Conservation (phyloP, 768 basidiomycete genomes). For the Lactarius deliciosus region DNA sequence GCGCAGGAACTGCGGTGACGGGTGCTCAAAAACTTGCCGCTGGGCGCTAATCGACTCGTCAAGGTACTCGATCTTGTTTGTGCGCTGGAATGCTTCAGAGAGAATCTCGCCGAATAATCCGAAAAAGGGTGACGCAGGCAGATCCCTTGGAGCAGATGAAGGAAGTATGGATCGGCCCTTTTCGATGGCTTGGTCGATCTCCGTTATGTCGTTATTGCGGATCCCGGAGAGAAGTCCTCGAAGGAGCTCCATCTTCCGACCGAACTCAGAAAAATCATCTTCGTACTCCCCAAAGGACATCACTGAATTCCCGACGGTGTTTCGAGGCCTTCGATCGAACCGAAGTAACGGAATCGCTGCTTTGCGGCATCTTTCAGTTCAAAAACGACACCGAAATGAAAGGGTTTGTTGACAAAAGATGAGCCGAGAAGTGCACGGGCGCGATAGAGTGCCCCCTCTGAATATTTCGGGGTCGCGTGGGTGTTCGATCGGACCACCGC, state of each 20-base stretch:
- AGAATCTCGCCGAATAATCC: background rate
- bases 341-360: background rate
- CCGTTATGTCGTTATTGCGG: background rate
- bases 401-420: no score
- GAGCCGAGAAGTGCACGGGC: no score
- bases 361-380: no score
- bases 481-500: no score
- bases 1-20: no score
- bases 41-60: background rate
- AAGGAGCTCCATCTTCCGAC: background rate
- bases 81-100: background rate
- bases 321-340: background rate
- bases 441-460: no score
- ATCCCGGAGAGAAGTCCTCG: background rate
- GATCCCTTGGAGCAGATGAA: background rate
- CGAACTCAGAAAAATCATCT: background rate
- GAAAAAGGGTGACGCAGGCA: fast-evolving
- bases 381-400: no score
- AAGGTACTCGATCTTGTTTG: background rate
- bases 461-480: no score
- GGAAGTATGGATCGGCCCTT: background rate
- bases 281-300: no score
- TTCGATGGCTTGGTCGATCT: background rate
- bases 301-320: no score
- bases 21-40: background rate